Conservation (phyloP, 148 eudicot genomes). For the Rhododendron ferrugineum region DNA sequence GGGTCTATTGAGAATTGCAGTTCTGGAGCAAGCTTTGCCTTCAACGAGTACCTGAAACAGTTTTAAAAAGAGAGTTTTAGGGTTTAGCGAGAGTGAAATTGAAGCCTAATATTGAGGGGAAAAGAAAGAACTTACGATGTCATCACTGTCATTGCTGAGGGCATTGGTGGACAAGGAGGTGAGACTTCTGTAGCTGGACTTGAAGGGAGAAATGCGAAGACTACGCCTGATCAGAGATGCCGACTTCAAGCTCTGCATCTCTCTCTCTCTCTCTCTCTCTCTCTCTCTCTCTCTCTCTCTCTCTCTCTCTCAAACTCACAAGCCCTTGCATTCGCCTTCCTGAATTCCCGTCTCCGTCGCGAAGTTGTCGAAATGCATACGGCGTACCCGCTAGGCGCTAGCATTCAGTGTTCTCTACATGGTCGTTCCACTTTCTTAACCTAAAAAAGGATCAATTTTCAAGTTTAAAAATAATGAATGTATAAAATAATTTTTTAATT, state of each 20-base stretch:
- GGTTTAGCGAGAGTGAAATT: not conserved
- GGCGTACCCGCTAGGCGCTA: too few species aligned
- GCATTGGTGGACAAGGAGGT: constrained; percentile 10
- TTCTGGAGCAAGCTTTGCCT: constrained; percentile 53
- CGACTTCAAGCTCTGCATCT: constrained; percentile 19
- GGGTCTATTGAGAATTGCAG: constrained; percentile 73
- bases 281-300: too few species aligned
- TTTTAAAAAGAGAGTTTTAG: not conserved
- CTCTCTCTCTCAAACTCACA: too few species aligned
- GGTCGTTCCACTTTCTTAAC: too few species aligned
- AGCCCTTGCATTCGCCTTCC: too few species aligned
- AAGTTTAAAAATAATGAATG: too few species aligned
- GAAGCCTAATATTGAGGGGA: not conserved
- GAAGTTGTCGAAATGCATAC: too few species aligned
- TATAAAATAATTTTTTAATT: too few species aligned
- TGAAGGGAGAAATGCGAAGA: constrained; percentile 1
- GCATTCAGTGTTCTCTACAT: too few species aligned
- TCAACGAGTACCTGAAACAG: constrained; percentile 54
- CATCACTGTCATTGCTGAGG: constrained; percentile 15
- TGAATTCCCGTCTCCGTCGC: too few species aligned
- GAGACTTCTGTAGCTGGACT: constrained; percentile 1
- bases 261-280: too few species aligned
- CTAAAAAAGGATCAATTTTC: too few species aligned
- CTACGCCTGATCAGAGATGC: constrained; percentile 21
- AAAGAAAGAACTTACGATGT: constrained; percentile 21